These are phyloP conservation scores for Alternaria burnsii DNA, from an alignment of 2,329 filamentous ascomycete genomes.

Conservation along the genomic window DNA sequence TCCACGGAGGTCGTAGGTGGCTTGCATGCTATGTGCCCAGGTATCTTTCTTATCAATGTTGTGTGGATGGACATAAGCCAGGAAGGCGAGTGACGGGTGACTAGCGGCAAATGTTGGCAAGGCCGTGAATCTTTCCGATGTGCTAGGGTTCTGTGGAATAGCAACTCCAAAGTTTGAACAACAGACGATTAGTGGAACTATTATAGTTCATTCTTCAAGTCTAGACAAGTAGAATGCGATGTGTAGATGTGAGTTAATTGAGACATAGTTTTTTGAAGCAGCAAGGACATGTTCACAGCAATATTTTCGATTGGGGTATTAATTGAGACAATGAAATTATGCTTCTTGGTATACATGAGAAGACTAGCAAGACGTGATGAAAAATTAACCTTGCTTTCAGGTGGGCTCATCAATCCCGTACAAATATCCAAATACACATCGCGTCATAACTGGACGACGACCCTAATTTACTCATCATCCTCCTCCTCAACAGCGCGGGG, in stretches of 20 bases:
- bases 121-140: slow-evolving; percentile 4
- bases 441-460: slow-evolving; percentile 30
- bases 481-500: slow-evolving; percentile 59
- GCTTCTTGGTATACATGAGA: slow-evolving; percentile 42
- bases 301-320: slow-evolving; percentile 12
- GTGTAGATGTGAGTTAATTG: background rate
- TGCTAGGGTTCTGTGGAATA: background rate
- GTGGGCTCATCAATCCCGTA: slow-evolving; percentile 38
- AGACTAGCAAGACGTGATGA: slow-evolving; percentile 40
- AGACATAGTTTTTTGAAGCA: background rate
- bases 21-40: background rate
- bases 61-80: background rate
- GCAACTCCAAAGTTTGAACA: background rate
- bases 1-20: background rate
- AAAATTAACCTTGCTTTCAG: slow-evolving; percentile 37
- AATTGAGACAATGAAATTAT: slow-evolving; percentile 42
- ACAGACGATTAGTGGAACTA: background rate
- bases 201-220: background rate
- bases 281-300: background rate
- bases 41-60: background rate
- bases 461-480: slow-evolving; percentile 54
- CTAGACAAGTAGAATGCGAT: background rate
- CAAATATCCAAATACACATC: slow-evolving; percentile 39
- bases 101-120: background rate
- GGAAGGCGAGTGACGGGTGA: background rate